Percentiles rank a stretch among this genome's conserved stretches.
phyloP scores from a whole-genome alignment of 768 basidiomycete genomes.

The Lyophyllum decastes region DNA sequence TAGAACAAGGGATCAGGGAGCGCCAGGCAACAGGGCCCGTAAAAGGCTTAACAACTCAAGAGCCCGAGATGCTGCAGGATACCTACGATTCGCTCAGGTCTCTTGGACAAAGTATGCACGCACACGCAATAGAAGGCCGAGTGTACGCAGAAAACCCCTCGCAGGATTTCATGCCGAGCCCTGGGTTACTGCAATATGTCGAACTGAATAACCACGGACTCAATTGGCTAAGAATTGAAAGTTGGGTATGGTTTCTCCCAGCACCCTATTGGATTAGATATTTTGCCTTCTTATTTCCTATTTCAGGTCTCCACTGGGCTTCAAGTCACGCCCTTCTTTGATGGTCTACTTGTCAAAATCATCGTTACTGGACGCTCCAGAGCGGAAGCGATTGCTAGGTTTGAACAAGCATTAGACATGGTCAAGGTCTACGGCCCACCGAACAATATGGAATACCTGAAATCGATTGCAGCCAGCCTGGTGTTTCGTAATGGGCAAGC shows the following conservation, averaged over 20 bases:
- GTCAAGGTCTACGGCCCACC: slow-evolving; percentile 56
- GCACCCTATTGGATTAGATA: background rate
- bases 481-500: slow-evolving; percentile 42
- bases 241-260: slow-evolving; percentile 42
- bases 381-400: slow-evolving; percentile 43
- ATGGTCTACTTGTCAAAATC: slow-evolving; percentile 62
- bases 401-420: slow-evolving; percentile 37
- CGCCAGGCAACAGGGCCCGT: slow-evolving; percentile 8
- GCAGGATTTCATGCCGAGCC: slow-evolving; percentile 55
- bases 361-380: slow-evolving; percentile 51
- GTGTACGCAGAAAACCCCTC: slow-evolving; percentile 59
- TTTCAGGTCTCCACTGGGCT: slow-evolving; percentile 52
- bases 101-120: background rate
- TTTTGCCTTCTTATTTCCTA: background rate
- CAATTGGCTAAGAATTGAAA: slow-evolving; percentile 62
- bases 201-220: slow-evolving; percentile 28
- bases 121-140: slow-evolving; percentile 17
- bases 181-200: slow-evolving; percentile 64
- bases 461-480: slow-evolving; percentile 39
- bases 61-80: slow-evolving; percentile 35
- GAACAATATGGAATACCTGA: slow-evolving; percentile 58
- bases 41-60: slow-evolving; percentile 9
- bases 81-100: slow-evolving; percentile 30
- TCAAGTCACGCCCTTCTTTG: slow-evolving; percentile 52
- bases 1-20: slow-evolving; percentile 53